A percentile compares a stretch with the other conserved stretches of the same genome.
phyloP scores from a whole-genome alignment of 352 stramenopile species.

The Phytophthora palmivora region DNA sequence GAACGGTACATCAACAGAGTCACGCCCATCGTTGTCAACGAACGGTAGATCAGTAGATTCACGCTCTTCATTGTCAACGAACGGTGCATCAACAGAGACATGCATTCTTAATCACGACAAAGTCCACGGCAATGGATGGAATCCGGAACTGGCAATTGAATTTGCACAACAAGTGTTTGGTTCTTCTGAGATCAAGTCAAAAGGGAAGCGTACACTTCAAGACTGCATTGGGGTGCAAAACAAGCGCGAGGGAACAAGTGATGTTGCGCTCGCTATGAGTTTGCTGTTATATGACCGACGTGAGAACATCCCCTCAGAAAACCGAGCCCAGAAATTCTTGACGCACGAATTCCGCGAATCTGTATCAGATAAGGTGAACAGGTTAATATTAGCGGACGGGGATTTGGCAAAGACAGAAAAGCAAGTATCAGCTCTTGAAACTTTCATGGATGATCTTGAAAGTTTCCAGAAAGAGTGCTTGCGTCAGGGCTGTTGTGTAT shows the following conservation, averaged over 20 bases:
- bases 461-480: constrained; percentile 45
- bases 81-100: constrained; percentile 6
- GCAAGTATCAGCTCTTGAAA: constrained; percentile 39
- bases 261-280: constrained; percentile 41
- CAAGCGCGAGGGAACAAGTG: constrained; percentile 5
- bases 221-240: background rate
- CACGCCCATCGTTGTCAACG: background rate
- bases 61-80: constrained; percentile 5
- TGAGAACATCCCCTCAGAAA: constrained; percentile 35
- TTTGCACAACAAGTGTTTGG: constrained; percentile 42
- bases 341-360: constrained; percentile 46
- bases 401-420: constrained; percentile 3
- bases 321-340: constrained; percentile 41
- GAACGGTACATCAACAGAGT: constrained; percentile 11
- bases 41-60: constrained; percentile 12
- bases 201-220: constrained; percentile 34
- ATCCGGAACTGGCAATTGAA: constrained; percentile 44
- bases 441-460: constrained; percentile 44
- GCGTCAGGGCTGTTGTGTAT: constrained; percentile 44
- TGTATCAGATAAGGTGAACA: constrained; percentile 53
- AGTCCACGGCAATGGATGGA: constrained; percentile 27
- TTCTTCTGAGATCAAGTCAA: constrained; percentile 9
- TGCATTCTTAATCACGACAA: background rate
- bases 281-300: constrained; percentile 45
- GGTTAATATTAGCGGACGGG: constrained; percentile 30